phyloP scores from a whole-genome alignment of 1,284 basidiomycete genomes.

The Papiliotrema flavescens region DNA sequence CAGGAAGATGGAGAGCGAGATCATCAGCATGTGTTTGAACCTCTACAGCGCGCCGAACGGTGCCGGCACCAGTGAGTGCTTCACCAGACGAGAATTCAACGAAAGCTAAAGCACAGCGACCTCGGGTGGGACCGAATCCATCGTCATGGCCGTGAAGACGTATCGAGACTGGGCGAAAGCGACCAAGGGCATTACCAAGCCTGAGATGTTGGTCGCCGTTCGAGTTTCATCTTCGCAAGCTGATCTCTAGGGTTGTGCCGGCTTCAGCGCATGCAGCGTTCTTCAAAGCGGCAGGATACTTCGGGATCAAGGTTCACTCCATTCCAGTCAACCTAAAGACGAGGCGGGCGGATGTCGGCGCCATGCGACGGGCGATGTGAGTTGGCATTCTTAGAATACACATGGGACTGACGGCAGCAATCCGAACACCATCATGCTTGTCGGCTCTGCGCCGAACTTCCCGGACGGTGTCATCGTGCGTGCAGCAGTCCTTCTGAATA shows the following conservation, averaged over 20 bases:
- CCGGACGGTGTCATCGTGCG: slow-evolving; percentile 72
- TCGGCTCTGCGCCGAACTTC: slow-evolving; percentile 88
- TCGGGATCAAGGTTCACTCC: slow-evolving; percentile 86
- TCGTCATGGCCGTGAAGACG: slow-evolving; percentile 79
- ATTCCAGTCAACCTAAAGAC: slow-evolving; percentile 81
- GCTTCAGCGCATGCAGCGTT: slow-evolving; percentile 90
- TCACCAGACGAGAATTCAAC: neutral
- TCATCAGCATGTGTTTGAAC: slow-evolving; percentile 87
- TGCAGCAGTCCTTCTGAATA: slow-evolving; percentile 14
- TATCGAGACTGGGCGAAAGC: slow-evolving; percentile 87
- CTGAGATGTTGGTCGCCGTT: slow-evolving; percentile 70
- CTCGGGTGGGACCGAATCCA: slow-evolving; percentile 93
- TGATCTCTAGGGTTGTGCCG: slow-evolving; percentile 66
- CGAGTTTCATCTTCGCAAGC: neutral
- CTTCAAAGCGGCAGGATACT: slow-evolving; percentile 85
- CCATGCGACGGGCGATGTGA: slow-evolving; percentile 79
- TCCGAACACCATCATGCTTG: slow-evolving; percentile 60
- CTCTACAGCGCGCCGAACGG: slow-evolving; percentile 77
- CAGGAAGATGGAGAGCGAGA: slow-evolving; percentile 95
- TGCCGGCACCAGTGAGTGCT: slow-evolving; percentile 65
- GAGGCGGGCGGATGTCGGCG: slow-evolving; percentile 73
- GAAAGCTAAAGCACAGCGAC: slow-evolving; percentile 56
- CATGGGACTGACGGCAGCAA: slow-evolving; percentile 27
- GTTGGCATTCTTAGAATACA: slow-evolving; percentile 35
- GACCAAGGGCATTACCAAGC: slow-evolving; percentile 81